These are phyloP conservation scores for Trypanosoma cruzi DNA, from an alignment of 208 protist genomes.

Conservation along the genomic window DNA sequence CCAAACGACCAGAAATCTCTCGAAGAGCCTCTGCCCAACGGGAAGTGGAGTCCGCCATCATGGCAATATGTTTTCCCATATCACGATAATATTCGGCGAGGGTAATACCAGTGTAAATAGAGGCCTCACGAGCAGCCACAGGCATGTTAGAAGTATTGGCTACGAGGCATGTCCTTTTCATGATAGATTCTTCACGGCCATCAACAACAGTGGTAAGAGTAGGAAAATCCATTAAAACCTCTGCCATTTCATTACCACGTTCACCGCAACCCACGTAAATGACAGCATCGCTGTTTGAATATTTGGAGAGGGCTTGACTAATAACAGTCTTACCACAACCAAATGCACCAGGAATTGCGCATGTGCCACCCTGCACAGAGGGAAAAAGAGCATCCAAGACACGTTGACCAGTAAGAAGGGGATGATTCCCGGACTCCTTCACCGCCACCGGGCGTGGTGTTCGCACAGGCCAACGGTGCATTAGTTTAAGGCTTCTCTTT, in stretches of 20 bases:
- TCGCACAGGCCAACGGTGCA: constrained; percentile 98
- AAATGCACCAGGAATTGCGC: constrained; percentile 99
- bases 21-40: constrained; percentile 99
- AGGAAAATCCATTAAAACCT: constrained; percentile 99
- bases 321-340: constrained; percentile 99
- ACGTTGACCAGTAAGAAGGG: constrained; percentile 99
- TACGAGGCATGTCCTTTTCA: constrained; percentile 99
- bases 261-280: constrained; percentile 99
- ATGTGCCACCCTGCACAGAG: constrained; percentile 99
- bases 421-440: constrained; percentile 97
- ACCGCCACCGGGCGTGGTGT: constrained; percentile 93
- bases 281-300: constrained; percentile 99
- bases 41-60: constrained; percentile 99
- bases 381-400: constrained; percentile 99
- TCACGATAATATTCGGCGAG: constrained; percentile 99
- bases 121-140: constrained; percentile 99
- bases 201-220: constrained; percentile 95
- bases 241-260: constrained; percentile 99
- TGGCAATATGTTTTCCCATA: constrained; percentile 99
- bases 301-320: constrained; percentile 99
- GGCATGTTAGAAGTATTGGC: constrained; percentile 99
- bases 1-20: constrained; percentile 99
- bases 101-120: constrained; percentile 99
- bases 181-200: constrained; percentile 98
- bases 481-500: constrained; percentile 91